Percentiles rank a stretch among this genome's conserved stretches.
Conservation (phyloP, 106 monocot species). For the Allium fistulosum region DNA sequence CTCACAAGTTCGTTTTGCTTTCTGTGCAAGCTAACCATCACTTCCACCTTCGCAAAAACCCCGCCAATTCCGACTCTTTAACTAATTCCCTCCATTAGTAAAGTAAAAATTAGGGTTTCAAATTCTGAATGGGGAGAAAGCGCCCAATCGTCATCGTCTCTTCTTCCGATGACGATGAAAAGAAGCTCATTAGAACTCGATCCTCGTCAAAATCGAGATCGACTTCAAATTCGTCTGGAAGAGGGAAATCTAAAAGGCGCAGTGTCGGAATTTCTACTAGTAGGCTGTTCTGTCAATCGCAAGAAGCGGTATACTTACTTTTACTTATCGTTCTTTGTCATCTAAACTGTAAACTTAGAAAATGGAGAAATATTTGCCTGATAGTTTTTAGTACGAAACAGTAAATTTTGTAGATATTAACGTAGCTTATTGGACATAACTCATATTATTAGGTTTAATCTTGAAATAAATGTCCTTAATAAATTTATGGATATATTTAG, state of each 20-base stretch:
- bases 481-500: too few relatives aligned
- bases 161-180: conserved; percentile 1
- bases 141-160: not conserved
- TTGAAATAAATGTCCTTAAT: not conserved
- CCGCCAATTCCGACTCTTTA: not conserved
- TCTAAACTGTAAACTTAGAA: too few relatives aligned
- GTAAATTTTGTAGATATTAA: not conserved
- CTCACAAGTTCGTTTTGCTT: not conserved
- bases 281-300: not conserved
- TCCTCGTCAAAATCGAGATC: conserved; percentile 9
- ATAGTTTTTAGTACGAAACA: not conserved
- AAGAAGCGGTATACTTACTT: conserved; percentile 3
- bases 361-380: too few relatives aligned
- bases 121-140: conserved; percentile 11
- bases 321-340: too few relatives aligned
- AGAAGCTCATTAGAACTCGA: not conserved
- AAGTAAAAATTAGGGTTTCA: not conserved
- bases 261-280: not conserved
- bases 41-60: not conserved
- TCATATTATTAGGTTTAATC: not conserved
- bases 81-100: too few relatives aligned
- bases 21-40: not conserved
- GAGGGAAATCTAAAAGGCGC: not conserved
- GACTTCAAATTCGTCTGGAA: not conserved
- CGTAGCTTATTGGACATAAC: not conserved